These are phyloP conservation scores for Plenodomus biglobosus DNA, from an alignment of 2,329 filamentous ascomycete genomes.

Conservation along the genomic window DNA sequence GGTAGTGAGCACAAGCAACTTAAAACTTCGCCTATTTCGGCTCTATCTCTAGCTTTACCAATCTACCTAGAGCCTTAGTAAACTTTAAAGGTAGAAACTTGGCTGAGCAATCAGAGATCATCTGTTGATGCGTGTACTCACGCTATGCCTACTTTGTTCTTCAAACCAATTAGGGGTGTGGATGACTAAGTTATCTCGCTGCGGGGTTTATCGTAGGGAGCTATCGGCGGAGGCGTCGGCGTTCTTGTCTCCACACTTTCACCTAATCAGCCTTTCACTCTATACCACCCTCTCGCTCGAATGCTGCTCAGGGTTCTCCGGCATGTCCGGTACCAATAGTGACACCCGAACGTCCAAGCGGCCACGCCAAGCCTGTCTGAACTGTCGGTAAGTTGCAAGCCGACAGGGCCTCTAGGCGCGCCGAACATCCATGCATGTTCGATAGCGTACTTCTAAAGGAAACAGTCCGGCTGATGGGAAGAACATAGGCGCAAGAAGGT, in stretches of 20 bases:
- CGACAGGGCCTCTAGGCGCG: too few species aligned
- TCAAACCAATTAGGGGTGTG: too few species aligned
- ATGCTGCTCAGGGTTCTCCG: not conserved
- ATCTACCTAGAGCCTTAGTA: too few species aligned
- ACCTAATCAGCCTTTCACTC: not conserved
- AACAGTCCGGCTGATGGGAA: not conserved
- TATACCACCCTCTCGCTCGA: not conserved
- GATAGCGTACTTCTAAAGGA: not conserved
- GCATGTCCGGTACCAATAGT: not conserved
- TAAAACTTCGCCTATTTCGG: too few species aligned
- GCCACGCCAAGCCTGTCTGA: constrained; percentile 7
- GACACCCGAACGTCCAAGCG: not conserved
- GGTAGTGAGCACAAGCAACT: too few species aligned
- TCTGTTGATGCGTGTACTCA: not conserved
- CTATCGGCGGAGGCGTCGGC: not conserved
- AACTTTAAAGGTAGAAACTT: too few species aligned
- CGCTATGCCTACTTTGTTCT: too few species aligned
- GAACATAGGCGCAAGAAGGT: constrained; percentile 8
- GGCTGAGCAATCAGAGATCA: too few species aligned
- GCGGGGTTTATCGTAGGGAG: not conserved
- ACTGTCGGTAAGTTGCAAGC: constrained; percentile 5
- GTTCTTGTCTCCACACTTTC: not conserved
- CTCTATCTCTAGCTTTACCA: too few species aligned
- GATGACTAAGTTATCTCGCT: too few species aligned
- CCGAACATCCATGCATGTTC: too few species aligned